These are phyloP conservation scores for Diddensiella caesifluorescens DNA, from an alignment of 805 yeast genomes.

Conservation along the genomic window DNA sequence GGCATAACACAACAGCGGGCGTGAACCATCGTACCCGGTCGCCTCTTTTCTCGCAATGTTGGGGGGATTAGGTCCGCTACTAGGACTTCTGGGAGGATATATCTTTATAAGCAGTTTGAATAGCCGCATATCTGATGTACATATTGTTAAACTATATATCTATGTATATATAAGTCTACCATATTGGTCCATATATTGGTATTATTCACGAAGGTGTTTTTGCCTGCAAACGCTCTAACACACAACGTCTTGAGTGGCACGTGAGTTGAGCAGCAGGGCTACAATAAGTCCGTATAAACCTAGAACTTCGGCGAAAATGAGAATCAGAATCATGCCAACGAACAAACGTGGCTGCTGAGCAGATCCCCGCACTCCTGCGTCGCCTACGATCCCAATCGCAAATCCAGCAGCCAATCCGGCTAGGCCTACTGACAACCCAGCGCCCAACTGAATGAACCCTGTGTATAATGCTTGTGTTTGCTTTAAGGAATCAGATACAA, in stretches of 20 bases:
- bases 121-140: too few species aligned
- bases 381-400: conserved; percentile 99
- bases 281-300: conserved; percentile 98
- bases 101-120: too few species aligned
- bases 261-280: conserved; percentile 93
- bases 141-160: background rate
- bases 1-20: conserved; percentile 10
- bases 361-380: conserved; percentile 98
- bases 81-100: too few species aligned
- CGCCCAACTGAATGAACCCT: conserved; percentile 97
- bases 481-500: conserved; percentile 81
- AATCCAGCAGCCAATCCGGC: conserved; percentile 98
- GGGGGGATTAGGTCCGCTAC: too few species aligned
- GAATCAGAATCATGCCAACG: conserved; percentile 96
- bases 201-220: too few species aligned
- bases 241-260: conserved; percentile 87
- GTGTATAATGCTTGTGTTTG: conserved; percentile 92
- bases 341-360: conserved; percentile 98
- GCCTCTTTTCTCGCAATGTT: too few species aligned
- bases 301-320: conserved; percentile 97
- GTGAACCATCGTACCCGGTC: too few species aligned
- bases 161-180: background rate
- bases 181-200: too few species aligned
- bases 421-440: conserved; percentile 95
- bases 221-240: too few species aligned